phyloP scores from a whole-genome alignment of 345 rosid species.

The Durio zibethinus region DNA sequence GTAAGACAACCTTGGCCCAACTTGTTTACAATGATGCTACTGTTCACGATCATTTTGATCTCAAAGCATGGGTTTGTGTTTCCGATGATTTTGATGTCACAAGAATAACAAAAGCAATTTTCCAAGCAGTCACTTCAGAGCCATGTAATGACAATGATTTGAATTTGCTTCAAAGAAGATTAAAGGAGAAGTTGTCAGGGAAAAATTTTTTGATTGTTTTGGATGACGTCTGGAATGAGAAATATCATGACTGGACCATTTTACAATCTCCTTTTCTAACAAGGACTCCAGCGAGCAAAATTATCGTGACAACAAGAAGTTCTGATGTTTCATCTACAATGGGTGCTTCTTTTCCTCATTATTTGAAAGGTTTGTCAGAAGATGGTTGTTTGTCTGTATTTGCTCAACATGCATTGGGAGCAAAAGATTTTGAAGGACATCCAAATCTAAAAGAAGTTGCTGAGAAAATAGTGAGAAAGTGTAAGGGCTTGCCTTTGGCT shows the following conservation, averaged over 20 bases:
- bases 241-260: background rate
- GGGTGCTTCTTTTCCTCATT: background rate
- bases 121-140: background rate
- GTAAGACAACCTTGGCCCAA: too few species aligned
- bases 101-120: background rate
- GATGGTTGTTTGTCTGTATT: background rate
- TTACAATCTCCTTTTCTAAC: background rate
- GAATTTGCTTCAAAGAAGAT: background rate
- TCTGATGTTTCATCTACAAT: background rate
- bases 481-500: too few species aligned
- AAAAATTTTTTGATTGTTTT: background rate
- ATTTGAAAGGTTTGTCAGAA: background rate
- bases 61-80: too few species aligned
- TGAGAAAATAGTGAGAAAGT: too few species aligned
- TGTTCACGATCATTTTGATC: too few species aligned
- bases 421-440: too few species aligned
- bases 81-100: too few species aligned
- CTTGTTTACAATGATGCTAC: too few species aligned
- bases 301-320: too few species aligned
- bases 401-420: conserved; percentile 13
- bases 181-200: background rate
- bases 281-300: background rate
- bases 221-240: background rate
- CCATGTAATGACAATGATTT: background rate
- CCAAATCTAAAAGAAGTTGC: too few species aligned